Conservation (phyloP, 1,139 yeast species). For the Debaryomycetaceae sp. region DNA sequence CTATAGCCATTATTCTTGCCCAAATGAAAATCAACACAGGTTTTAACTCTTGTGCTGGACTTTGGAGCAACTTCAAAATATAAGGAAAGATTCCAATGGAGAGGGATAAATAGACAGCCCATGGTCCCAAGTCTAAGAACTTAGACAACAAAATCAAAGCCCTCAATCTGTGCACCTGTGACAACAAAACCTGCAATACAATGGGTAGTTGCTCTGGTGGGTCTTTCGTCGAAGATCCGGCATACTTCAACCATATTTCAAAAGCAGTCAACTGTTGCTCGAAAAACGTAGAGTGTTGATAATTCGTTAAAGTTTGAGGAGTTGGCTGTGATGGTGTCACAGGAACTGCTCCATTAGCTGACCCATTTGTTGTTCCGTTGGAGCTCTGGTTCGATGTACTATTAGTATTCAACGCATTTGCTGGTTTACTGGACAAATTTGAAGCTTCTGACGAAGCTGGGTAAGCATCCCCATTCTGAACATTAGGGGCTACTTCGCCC, state of each 20-base stretch:
- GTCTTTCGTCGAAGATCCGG: constrained; percentile 73
- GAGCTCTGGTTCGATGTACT: constrained; percentile 1
- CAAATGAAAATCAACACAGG: constrained; percentile 94
- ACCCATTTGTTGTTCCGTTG: constrained; percentile 6
- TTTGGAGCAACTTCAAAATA: constrained; percentile 81
- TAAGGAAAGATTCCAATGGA: constrained; percentile 97
- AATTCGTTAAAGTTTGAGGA: constrained; percentile 36
- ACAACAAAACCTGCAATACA: constrained; percentile 83
- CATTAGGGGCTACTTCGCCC: constrained; percentile 3
- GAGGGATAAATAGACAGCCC: constrained; percentile 92
- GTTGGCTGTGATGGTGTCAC: neutral
- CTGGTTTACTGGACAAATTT: neutral
- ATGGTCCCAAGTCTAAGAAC: constrained; percentile 90
- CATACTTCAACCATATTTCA: constrained; percentile 90
- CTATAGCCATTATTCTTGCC: constrained; percentile 98
- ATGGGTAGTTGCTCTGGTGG: constrained; percentile 97
- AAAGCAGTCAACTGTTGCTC: constrained; percentile 96
- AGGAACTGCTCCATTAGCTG: neutral
- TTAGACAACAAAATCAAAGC: constrained; percentile 82
- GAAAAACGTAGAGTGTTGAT: constrained; percentile 89
- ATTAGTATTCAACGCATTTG: constrained; percentile 2
- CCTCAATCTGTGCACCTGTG: constrained; percentile 90
- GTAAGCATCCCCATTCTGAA: constrained; percentile 14
- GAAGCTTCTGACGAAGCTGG: constrained; percentile 12
- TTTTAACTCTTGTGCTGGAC: constrained; percentile 92